Base-by-base conservation (phyloP, 768 basidiomycete species). In the Clitopilus passeckerianus region DNA sequence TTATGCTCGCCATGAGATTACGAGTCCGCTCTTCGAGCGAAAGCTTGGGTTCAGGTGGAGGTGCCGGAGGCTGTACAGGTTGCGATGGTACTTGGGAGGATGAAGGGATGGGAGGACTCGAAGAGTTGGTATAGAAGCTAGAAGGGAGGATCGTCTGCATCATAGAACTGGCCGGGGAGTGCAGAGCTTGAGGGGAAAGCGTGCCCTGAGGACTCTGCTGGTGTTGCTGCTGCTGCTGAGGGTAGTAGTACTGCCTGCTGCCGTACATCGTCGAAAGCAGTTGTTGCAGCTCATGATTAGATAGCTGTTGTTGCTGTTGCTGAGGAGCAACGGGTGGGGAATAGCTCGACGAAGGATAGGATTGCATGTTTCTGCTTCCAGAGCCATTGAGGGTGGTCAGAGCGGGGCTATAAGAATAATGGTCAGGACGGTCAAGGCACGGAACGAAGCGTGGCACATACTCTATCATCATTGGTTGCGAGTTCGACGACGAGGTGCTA, bases 171-270 rank as follows among this genome's bases (percentile, higher is more conserved):
- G 82, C 76, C 1, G 86, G 80, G 6, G 85, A 77, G 66, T 88
- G 87, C 37, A 91, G 78, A 52, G 82, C 83, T 64, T 86, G 86
- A 8, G 89, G 89, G 1, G 88, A 85, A 34, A 90, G 81, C 2
- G 86, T 90, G 63, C 84, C 75, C 68, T 87, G 87, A n/a, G 75
- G 71, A 8, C 65, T 18, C 52, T 71, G 71, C 16, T 71, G 64
- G 35, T 74, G 75, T 30, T 73, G 75, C 56, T 71, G 71, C 43
- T 73, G 74, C 55, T 62, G 63, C 60, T 70, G 60, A 64, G 72
- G 71, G 27, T 72, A 67, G 60, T 74, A 64, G 64, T 79, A 75
- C 68, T 68, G 75, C 44, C 80, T 69, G 58, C 73, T 77, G 23
- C 83, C 68, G 69, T 82, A 72, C 33, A 30, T 30, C 27, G 27